Percentiles rank a stretch among this genome's conserved stretches.
phyloP scores from a whole-genome alignment of 768 basidiomycete genomes.

The Clathrus columnatus region DNA sequence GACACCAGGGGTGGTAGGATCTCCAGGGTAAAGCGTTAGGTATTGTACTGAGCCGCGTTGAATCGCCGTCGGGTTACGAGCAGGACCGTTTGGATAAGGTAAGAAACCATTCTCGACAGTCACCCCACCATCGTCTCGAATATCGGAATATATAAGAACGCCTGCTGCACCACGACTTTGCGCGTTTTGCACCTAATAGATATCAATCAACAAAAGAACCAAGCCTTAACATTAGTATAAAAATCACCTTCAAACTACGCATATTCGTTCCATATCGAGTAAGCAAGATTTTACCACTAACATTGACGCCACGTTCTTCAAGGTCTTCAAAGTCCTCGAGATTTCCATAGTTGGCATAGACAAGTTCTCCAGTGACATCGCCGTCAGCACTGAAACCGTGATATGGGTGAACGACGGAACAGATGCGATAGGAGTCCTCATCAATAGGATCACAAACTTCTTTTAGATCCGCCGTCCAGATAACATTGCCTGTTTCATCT shows the following conservation, averaged over 20 bases:
- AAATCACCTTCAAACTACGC: slow-evolving; percentile 72
- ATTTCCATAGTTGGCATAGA: slow-evolving; percentile 77
- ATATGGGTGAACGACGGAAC: slow-evolving; percentile 66
- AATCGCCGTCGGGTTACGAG: slow-evolving; percentile 74
- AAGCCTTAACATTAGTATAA: slow-evolving; percentile 9
- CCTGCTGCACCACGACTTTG: slow-evolving; percentile 76
- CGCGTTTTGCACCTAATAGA: slow-evolving; percentile 80
- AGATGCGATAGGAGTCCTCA: slow-evolving; percentile 58
- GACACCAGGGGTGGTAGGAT: slow-evolving; percentile 80
- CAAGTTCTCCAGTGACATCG: slow-evolving; percentile 54
- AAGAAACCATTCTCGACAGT: slow-evolving; percentile 68
- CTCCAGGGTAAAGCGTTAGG: slow-evolving; percentile 59
- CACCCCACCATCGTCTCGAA: slow-evolving; percentile 76
- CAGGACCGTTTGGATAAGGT: slow-evolving; percentile 79
- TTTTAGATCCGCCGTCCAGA: slow-evolving; percentile 66
- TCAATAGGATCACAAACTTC: slow-evolving; percentile 71
- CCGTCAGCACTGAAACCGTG: slow-evolving; percentile 79
- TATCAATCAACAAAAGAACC: too few relatives aligned
- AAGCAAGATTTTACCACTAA: slow-evolving; percentile 72
- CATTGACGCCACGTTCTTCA: slow-evolving; percentile 46
- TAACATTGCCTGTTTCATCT: slow-evolving; percentile 40
- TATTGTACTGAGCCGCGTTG: slow-evolving; percentile 80
- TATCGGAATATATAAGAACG: slow-evolving; percentile 77
- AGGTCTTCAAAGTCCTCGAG: slow-evolving; percentile 69
- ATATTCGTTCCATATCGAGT: slow-evolving; percentile 68